Conservation (phyloP, 495 filamentous ascomycete species). For the Tuber umbilicatum region DNA sequence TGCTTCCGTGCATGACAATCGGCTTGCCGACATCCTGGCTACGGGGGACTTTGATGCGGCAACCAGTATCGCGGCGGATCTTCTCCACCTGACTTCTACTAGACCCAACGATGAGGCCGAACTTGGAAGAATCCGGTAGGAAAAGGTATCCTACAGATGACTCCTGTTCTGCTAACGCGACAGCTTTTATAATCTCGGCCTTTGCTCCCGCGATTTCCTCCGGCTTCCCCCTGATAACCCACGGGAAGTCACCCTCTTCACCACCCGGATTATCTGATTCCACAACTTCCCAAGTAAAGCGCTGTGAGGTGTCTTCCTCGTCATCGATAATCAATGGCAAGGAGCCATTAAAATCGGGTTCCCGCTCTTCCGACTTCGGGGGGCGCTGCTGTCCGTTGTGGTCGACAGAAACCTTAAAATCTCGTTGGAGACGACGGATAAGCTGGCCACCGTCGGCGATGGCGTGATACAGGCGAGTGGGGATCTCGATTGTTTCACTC, state of each 20-base stretch:
- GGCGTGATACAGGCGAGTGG: slow-evolving; percentile 69
- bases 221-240: slow-evolving; percentile 72
- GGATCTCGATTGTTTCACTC: slow-evolving; percentile 77
- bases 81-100: slow-evolving; percentile 83
- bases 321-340: slow-evolving; percentile 90
- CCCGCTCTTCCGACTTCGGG: slow-evolving; percentile 51
- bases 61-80: slow-evolving; percentile 86
- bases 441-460: slow-evolving; percentile 85
- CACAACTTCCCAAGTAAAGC: slow-evolving; percentile 73
- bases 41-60: slow-evolving; percentile 83
- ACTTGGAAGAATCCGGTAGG: slow-evolving; percentile 79
- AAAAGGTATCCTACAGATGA: slow-evolving; percentile 75
- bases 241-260: slow-evolving; percentile 71
- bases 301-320: slow-evolving; percentile 52
- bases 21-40: slow-evolving; percentile 71
- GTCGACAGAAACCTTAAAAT: slow-evolving; percentile 80
- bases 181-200: slow-evolving; percentile 59
- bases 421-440: slow-evolving; percentile 76
- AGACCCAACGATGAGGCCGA: slow-evolving; percentile 83
- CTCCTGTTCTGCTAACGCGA: slow-evolving; percentile 65
- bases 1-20: slow-evolving; percentile 75
- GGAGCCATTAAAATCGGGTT: slow-evolving; percentile 48
- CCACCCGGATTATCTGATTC: slow-evolving; percentile 49
- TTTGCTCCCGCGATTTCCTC: slow-evolving; percentile 74
- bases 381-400: slow-evolving; percentile 74